These are phyloP conservation scores for Acacia acuminata DNA, from an alignment of 306 rosid genomes.

Conservation along the genomic window DNA sequence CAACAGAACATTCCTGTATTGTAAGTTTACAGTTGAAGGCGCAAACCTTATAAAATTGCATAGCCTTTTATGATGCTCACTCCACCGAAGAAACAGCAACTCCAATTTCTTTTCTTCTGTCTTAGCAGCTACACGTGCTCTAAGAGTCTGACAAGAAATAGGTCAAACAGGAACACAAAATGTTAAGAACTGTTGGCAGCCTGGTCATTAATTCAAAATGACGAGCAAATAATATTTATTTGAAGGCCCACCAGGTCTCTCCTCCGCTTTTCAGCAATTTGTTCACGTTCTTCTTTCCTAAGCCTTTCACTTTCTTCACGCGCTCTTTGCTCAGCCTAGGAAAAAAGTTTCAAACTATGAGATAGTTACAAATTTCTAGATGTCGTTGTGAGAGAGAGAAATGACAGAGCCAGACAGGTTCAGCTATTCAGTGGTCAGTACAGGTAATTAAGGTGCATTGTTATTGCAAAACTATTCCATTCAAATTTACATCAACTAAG, in stretches of 20 bases:
- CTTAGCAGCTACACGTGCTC: conserved; percentile 96
- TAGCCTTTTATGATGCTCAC: conserved; percentile 90
- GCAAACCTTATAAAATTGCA: conserved; percentile 91
- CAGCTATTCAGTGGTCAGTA: background rate
- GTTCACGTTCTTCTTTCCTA: conserved; percentile 89
- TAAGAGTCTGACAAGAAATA: conserved; percentile 64
- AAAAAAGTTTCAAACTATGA: conserved; percentile 22
- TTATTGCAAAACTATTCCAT: background rate
- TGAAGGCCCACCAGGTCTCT: conserved; percentile 78
- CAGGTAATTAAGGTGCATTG: background rate
- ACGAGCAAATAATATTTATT: conserved; percentile 22
- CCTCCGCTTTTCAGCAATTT: conserved; percentile 82
- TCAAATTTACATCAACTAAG: background rate
- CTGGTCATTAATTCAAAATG: background rate
- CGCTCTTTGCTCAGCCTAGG: conserved; percentile 96
- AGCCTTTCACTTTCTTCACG: conserved; percentile 97
- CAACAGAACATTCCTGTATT: conserved; percentile 5
- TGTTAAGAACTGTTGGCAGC: conserved; percentile 8
- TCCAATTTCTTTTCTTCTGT: conserved; percentile 98
- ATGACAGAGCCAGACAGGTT: background rate
- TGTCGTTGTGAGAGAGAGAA: background rate
- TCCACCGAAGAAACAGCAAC: conserved; percentile 95
- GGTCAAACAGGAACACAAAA: conserved; percentile 8
- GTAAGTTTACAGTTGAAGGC: conserved; percentile 5
- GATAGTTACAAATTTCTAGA: conserved; percentile 23